Conservation (phyloP, 169 alveolate species). For the Hepatocystis sp. region DNA sequence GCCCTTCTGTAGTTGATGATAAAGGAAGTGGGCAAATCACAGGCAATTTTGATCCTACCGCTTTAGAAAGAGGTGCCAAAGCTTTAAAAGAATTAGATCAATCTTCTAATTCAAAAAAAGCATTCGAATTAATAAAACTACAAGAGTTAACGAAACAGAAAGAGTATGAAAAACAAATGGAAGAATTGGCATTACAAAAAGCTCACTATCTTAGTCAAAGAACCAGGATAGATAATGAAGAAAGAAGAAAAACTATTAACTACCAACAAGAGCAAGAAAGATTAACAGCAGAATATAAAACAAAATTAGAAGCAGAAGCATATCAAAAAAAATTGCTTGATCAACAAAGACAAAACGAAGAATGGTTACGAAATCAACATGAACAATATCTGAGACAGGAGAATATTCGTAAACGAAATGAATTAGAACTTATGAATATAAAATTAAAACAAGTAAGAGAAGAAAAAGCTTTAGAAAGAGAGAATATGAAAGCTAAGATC, state of each 20-base stretch:
- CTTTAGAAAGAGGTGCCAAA: conserved; percentile 99
- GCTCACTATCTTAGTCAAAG: conserved; percentile 81
- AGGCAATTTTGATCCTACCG: conserved; percentile 95
- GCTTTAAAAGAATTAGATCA: conserved; percentile 96
- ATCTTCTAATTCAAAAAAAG: conserved; percentile 95
- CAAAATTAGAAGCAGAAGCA: conserved; percentile 93
- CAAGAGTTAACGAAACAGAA: conserved; percentile 96
- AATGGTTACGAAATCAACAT: conserved; percentile 93
- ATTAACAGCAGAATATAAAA: conserved; percentile 94
- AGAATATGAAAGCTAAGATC: conserved; percentile 89
- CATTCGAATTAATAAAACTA: conserved; percentile 95
- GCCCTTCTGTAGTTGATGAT: background rate
- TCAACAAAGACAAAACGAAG: conserved; percentile 94
- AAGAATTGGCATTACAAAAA: conserved; percentile 81
- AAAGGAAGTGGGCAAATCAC: conserved; percentile 33
- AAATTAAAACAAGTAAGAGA: conserved; percentile 84
- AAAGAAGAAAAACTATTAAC: conserved; percentile 91
- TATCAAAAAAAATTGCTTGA: conserved; percentile 93
- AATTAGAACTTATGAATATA: conserved; percentile 86
- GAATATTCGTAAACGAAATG: conserved; percentile 90
- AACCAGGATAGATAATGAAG: conserved; percentile 92
- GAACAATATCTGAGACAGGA: conserved; percentile 93
- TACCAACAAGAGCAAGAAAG: conserved; percentile 96
- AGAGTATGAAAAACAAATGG: conserved; percentile 93
- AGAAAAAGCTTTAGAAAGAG: conserved; percentile 89